Conservation (phyloP, 2,329 filamentous ascomycete species). For the Apiospora pterosperma region DNA sequence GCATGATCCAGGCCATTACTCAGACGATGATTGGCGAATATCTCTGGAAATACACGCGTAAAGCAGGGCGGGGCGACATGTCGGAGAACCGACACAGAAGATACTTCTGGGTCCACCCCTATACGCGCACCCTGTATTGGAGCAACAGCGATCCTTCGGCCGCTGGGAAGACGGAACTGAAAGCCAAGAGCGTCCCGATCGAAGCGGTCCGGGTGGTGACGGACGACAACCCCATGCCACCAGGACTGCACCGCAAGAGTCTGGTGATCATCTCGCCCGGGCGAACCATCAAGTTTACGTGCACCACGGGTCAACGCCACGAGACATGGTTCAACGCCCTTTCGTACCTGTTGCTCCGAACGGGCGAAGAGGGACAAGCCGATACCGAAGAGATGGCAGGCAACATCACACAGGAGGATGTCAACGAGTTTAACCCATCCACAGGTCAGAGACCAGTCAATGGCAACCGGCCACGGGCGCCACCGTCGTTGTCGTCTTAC, state of each 20-base stretch:
- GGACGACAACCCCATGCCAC: slow-evolving; percentile 93
- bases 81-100: slow-evolving; percentile 87
- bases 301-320: slow-evolving; percentile 87
- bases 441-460: slow-evolving; percentile 38
- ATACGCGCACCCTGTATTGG: slow-evolving; percentile 96
- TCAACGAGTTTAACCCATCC: slow-evolving; percentile 79
- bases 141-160: slow-evolving; percentile 82
- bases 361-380: slow-evolving; percentile 59
- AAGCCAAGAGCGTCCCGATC: slow-evolving; percentile 86
- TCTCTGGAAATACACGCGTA: slow-evolving; percentile 98
- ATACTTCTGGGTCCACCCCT: slow-evolving; percentile 99
- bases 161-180: slow-evolving; percentile 72
- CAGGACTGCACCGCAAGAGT: slow-evolving; percentile 91
- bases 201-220: slow-evolving; percentile 88
- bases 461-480: slow-evolving; percentile 49
- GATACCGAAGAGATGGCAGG: slow-evolving; percentile 58
- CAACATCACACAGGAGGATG: slow-evolving; percentile 58
- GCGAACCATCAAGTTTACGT: slow-evolving; percentile 88
- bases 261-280: slow-evolving; percentile 86
- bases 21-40: slow-evolving; percentile 99
- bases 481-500: slow-evolving; percentile 73
- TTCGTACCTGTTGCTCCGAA: slow-evolving; percentile 84
- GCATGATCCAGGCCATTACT: slow-evolving; percentile 98
- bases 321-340: slow-evolving; percentile 99
- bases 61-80: slow-evolving; percentile 82